phyloP scores from a whole-genome alignment of 2,329 filamentous ascomycete genomes.

The Helotiales sp. region DNA sequence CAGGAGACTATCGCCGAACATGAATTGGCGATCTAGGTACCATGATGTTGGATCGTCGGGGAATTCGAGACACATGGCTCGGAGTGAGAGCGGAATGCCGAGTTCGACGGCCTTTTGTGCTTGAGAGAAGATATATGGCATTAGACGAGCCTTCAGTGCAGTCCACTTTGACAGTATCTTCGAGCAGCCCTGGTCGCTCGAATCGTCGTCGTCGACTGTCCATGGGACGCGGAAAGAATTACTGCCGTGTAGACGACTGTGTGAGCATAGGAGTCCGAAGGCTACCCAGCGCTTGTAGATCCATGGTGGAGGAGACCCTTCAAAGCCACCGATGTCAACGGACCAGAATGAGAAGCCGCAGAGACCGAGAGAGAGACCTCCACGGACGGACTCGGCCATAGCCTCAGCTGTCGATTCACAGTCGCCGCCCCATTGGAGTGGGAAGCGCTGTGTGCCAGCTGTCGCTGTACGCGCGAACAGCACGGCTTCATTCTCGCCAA shows the following conservation, averaged over 20 bases:
- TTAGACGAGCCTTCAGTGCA: slow-evolving; percentile 57
- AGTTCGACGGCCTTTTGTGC: slow-evolving; percentile 53
- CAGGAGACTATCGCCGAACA: slow-evolving; percentile 62
- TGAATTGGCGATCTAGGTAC: slow-evolving; percentile 63
- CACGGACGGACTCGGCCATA: slow-evolving; percentile 65
- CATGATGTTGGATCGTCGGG: slow-evolving; percentile 63
- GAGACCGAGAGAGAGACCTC: slow-evolving; percentile 60
- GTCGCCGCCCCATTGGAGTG: slow-evolving; percentile 66
- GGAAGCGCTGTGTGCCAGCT: slow-evolving; percentile 63
- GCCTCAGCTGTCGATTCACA: slow-evolving; percentile 66
- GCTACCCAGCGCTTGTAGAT: slow-evolving; percentile 70
- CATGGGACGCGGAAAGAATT: slow-evolving; percentile 67
- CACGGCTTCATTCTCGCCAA: slow-evolving; percentile 56
- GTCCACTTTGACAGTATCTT: slow-evolving; percentile 52
- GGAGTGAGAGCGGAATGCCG: slow-evolving; percentile 59
- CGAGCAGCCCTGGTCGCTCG: slow-evolving; percentile 53
- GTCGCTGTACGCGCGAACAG: slow-evolving; percentile 64
- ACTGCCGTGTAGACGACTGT: slow-evolving; percentile 63
- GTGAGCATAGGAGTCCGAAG: slow-evolving; percentile 64
- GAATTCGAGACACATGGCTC: slow-evolving; percentile 65
- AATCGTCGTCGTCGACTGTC: slow-evolving; percentile 62
- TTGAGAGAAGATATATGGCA: slow-evolving; percentile 62
- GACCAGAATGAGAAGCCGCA: slow-evolving; percentile 66
- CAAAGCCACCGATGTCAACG: slow-evolving; percentile 67
- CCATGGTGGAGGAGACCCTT: slow-evolving; percentile 60